Evolutionary conservation across 2,329 filamentous ascomycete genomes (phyloP).

Genomic region (Cercospora berteroae): DNA sequence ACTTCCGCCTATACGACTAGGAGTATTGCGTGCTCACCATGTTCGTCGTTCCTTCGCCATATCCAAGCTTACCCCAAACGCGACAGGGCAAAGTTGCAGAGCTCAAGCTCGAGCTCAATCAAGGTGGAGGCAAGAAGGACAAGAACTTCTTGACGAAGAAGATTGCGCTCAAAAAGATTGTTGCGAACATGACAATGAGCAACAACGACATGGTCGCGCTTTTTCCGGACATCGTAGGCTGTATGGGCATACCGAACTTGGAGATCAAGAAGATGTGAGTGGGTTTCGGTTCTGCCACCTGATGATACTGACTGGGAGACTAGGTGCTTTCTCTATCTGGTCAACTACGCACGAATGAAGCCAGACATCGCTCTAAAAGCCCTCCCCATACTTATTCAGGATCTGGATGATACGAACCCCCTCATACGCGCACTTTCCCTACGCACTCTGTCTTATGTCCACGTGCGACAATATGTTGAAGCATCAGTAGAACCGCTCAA

Average conservation of each 20-base stretch:
- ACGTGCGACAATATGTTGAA: constrained; percentile 93
- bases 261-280: constrained; percentile 99
- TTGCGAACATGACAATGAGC: constrained; percentile 99
- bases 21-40: neutral
- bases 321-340: constrained; percentile 96
- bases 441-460: constrained; percentile 94
- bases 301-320: constrained; percentile 32
- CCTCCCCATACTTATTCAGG: constrained; percentile 70
- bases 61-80: constrained; percentile 16
- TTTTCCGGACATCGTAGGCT: constrained; percentile 90
- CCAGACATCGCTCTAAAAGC: constrained; percentile 93
- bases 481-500: constrained; percentile 83
- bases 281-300: neutral
- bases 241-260: constrained; percentile 90
- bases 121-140: constrained; percentile 89
- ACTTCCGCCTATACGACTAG: neutral
- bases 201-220: constrained; percentile 99
- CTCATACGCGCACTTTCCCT: constrained; percentile 88
- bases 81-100: constrained; percentile 97
- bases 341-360: constrained; percentile 94
- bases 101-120: constrained; percentile 78
- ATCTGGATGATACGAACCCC: constrained; percentile 91
- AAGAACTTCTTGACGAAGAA: constrained; percentile 95
- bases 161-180: constrained; percentile 98
- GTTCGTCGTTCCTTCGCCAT: constrained; percentile 10